Percentiles rank a stretch among this genome's conserved stretches.
Evolutionary conservation across 192 early-diverging fungal species (phyloP).

Genomic region (Piromyces sp.): DNA sequence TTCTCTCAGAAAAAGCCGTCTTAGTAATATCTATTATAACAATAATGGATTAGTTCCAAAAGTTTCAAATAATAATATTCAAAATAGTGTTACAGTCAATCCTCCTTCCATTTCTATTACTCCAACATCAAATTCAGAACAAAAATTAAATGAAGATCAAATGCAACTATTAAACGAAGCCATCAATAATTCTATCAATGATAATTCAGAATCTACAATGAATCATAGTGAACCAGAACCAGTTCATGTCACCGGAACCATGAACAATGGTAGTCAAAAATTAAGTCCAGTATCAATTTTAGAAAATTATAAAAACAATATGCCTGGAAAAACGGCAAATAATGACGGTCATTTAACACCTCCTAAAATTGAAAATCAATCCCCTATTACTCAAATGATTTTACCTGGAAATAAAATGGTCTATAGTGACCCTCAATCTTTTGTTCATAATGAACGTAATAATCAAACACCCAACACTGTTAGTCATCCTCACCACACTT

Average conservation of each 20-base stretch:
- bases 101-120: neutral
- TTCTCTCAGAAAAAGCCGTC: neutral
- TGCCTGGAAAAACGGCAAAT: too few relatives aligned
- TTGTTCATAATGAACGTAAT: neutral
- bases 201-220: neutral
- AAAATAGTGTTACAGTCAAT: neutral
- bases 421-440: neutral
- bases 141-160: neutral
- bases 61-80: neutral
- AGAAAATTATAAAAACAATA: neutral
- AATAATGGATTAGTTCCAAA: neutral
- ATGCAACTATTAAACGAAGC: neutral
- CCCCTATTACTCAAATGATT: too few relatives aligned
- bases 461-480: neutral
- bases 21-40: neutral
- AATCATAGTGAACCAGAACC: neutral
- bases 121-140: neutral
- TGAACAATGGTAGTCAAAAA: neutral
- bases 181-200: neutral
- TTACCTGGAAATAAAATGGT: neutral
- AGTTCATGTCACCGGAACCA: neutral
- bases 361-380: too few relatives aligned
- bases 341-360: too few relatives aligned
- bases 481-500: neutral
- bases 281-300: neutral